Base-by-base conservation (phyloP, 805 yeast species). In the Metschnikowia colocasiae region DNA sequence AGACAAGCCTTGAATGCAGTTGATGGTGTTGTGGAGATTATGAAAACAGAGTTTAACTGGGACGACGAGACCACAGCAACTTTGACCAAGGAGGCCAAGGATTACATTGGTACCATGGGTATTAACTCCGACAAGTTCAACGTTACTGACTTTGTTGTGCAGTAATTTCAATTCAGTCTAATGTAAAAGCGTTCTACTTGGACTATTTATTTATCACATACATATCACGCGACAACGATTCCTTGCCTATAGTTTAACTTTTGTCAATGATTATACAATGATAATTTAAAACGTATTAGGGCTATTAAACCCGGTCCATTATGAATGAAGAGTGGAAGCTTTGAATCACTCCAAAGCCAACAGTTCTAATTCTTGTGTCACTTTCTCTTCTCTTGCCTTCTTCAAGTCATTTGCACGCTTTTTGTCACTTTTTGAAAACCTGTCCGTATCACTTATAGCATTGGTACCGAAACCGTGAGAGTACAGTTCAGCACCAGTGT, bases 1-100 rank as follows among this genome's bases (percentile, higher is more conserved):
- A 81, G 81, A 65, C 89, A 85, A 54, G 96, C 97, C 12, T 70
- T 82, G 53, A 75, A 71, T 43, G 86, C 95, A 13, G 82, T 91
- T 47, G 95, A 89, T 53, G 85, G 84, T 52, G 95, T 92, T 32
- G 90, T 87, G 43, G 85, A 86, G 57, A 77, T 88, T 54, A 86
- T 91, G 94, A 90, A 82, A 56, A 74, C 79, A 44, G 94, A 87
- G 65, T 75, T 86, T 52, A 69, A 78, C 40, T 91, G 98, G 98
- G 74, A 74, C 55, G 73, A 73, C 37, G 74, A 69, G 13, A 76
- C 82, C 50, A 81, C 82, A 64, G 71, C 75, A 45, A 65, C 71
- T 54, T 79, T 83, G 71, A 74, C 67, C 53, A 59, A 48, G 40
- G 76, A 76, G 47, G 78, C 90, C 30, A 70, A 63, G 37, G 77